Evolutionary conservation across 768 basidiomycete genomes (phyloP), one percentile per base, ranked within the genome.

Genomic region (Suillus plorans): DNA sequence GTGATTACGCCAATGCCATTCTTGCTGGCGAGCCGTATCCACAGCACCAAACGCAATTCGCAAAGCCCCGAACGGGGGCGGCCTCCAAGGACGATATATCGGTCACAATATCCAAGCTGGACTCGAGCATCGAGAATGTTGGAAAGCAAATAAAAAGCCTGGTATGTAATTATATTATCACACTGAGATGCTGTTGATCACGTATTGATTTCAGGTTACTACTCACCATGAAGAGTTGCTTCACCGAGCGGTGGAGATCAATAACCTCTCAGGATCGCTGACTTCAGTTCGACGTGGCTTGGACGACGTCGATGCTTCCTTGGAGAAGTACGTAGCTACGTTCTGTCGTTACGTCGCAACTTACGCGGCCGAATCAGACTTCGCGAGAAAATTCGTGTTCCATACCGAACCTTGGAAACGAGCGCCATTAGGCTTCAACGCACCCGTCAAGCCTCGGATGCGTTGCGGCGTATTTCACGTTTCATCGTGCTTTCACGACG

Each of bases 1-100:
- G 92, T 71, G 90, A 91, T 49, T 97, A 96, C 74, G 96, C 96
- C 3, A 95, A 95, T 75, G 88, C 93, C 18, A 85, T 97, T 62
- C 84, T 98, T 28, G 90, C 95, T 5, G 91, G 93, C 31, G 90
- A 95, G 69, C 73, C 87, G 0, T 94, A 96, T 73, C 85, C 88
- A 14, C 76, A 82, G 60, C 62, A 36, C 71, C 76, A 64, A 80
- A 78, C 67, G 67, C 73, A 34, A 62, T 69, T 34, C 64, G 22
- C 39, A 39, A 76, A 69, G 53, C 59, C 58, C 42, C 71, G 67
- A 31, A 64, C 72, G 22, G 69, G 80, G 16, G 72, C 76, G 25
- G 60, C 70, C 0, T 80, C 86, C 25, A 92, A 89, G 73, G 94
- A 95, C 66, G 97, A 98, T 69, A 90, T 97, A 13, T 91, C 92